Evolutionary conservation across 306 rosid species (phyloP), one percentile per base, ranked within the genome.

Genomic region (Trifolium fragiferum): DNA sequence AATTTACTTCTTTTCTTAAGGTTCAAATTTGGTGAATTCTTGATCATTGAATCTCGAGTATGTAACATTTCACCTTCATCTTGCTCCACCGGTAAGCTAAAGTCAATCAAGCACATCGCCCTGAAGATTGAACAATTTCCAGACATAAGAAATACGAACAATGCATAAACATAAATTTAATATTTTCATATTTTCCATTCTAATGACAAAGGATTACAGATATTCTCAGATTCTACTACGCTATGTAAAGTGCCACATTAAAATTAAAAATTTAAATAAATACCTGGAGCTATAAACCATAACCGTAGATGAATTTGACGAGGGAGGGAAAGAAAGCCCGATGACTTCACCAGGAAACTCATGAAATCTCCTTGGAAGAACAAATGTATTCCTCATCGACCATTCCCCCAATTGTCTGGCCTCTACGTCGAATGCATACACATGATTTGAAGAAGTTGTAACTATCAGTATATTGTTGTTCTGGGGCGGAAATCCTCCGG

Each of bases 311-410:
- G 93, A 85, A 58, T 80, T 81, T 67, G 91, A 53, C 0, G 89
- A 86, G 61, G 94, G 93, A 27, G 95, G 86, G 80, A 95, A 95
- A 33, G 98, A 95, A 43, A 95, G 90, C 76, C 99, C 98, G 11
- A 92, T 89, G 58, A 95, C 98, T 84, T 92, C 99, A 53, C 99
- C 99, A 4, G 99, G 99, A 87, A 95, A 95, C 69, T 95, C 98
- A 66, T 87, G 99, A 68, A 74, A 92, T 82, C 92, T 90, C 83
- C 64, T 84, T 3, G 99, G 99, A 7, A 95, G 97, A 80, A 82
- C 81, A 86, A 72, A 80, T 12, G 93, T 77, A 41, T 92, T 80
- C 64, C 83, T 83, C 78, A 68, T 83, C 2, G 99, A 95, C 99
- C 99, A 92, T 72, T 89, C 96, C 71, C 99, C 99, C 83, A 90